Evolutionary conservation across 2,329 filamentous ascomycete genomes (phyloP), one percentile per base, ranked within the genome.

Genomic region (Sporothrix curviconia): DNA sequence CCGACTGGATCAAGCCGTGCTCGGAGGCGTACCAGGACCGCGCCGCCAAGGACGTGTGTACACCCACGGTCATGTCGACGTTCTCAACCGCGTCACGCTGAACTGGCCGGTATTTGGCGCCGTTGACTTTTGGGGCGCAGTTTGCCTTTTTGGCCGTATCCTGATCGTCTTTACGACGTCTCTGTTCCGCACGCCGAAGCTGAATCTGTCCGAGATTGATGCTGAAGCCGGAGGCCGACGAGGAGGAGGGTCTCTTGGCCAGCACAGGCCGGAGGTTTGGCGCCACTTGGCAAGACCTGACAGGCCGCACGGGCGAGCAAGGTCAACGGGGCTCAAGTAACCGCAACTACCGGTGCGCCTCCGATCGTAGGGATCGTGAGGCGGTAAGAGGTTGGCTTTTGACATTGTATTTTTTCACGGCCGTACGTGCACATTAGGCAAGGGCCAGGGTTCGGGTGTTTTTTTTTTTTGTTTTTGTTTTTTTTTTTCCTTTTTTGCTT

Each of bases 101-200:
- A 96, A 95, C 69, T 99, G 94, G 80, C 92, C 94, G 6, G 90
- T 96, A 69, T 95, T 99, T 67, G 94, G 94, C 11, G 84, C 87
- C 11, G 76, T 97, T n/a, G 82, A 90, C 64, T 99, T 97, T 71
- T 99, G 92, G 91, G n/a, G 89, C 91, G 0, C 94, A 99, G 67
- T 97, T 96, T 68, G 88, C 81, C 12, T 97, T 99, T 74, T 73
- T 99, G 43, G 87, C 73, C 34, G 78, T 96, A 19, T 95, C 71
- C 71, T 96, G 9, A 73, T 96, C 56, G 85, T 95, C 12, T 89
- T 96, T 64, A 59, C 90, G 22, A 87, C 89, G 0, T 84, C 88
- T 3, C 74, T 96, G 0, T 86, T 97, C 78, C 84, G 87, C 42
- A 85, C 90, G 1, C 92, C 92, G 0, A 85, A 81, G 67, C 72